Base-by-base conservation (phyloP, 257 asterid genomes). In the Solanum pinnatisectum region DNA sequence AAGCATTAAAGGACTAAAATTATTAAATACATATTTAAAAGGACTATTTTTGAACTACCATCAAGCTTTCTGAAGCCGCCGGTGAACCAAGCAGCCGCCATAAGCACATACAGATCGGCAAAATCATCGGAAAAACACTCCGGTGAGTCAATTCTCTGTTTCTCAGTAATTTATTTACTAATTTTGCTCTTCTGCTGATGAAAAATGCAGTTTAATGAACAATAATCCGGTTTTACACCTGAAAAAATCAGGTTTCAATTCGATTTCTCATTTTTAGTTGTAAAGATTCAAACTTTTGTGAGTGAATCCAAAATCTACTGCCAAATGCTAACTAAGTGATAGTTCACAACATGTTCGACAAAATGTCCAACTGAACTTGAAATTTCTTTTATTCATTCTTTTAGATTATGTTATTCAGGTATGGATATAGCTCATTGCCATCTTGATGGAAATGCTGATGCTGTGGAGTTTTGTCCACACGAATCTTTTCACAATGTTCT, bases 371-470 rank as follows among this genome's bases (percentile, higher is more conserved):
- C 27, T 82, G 10, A 82, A 10, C 42, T 27, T 16, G 16, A 44
- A 27, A 9, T 46, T 16, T 81, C n/a, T 6, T 46, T 30, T 3
- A 18, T 82, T 82, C 32, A 46, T 9, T 36, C 2, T 79, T 46
- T 20, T 32, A 30, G 70, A 32, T 30, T 27, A 82, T 46, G 18
- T 82, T 49, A 46, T 82, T 10, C 42, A 82, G 86, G 20, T 32
- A 97, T 97, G 99, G 99, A 97, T 10, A 92, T 93, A 42, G 98
- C 94, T 76, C 87, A 92, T 79, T 91, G 91, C 87, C 44, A 87
- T 68, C 91, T 97, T n/a, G 99, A 94, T 67, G 98, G 99, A n/a
- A 94, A 96, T 90, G 94, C 94, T 3, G 99, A 97, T 87, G 98
- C 99, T 1, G 99, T 94, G 67, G 99, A 97, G 91, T 97, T 97